Base-by-base conservation (phyloP, 768 basidiomycete species). In the Lactarius trivialis region DNA sequence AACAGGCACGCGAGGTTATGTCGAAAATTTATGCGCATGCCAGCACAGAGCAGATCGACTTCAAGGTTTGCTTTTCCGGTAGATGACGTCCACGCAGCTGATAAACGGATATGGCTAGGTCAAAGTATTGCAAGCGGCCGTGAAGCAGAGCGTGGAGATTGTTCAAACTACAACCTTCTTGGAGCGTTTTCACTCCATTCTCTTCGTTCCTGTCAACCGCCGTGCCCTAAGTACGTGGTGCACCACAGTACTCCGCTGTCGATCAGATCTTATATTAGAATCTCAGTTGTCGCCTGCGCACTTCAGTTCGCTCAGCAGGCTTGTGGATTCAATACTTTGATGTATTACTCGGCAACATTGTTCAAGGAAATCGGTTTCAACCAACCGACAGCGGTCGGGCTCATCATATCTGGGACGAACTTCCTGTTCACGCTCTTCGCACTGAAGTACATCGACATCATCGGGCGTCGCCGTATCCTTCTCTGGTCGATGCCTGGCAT, bases 301-400 rank as follows among this genome's bases (percentile, higher is more conserved):
- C 82, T 92, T 73, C 90, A 92, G 74, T 89, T 86, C 0, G 86
- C 85, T 73, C 91, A 93, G 70, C 91, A 92, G 70, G 78, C 92
- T 0, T 91, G 43, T 12, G 91, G 91, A 2, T 91, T 91, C 77
- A 91, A 92, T 68, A 43, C 59, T 58, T 56, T 68, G 50, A 71
- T 68, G 69, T 73, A 73, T 51, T 73, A 86, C 69, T 86, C 86
- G 24, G 86, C 89, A 4, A 89, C 89, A 0, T 78, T 92, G 14
- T 92, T 92, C 76, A 81, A 86, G 66, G 79, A 84, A 65, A 87
- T 92, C 54, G 91, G 91, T 0, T 92, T 92, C 74, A 76, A 88
- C 70, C 86, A 93, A 69, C 86, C 91, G 0, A 90, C 88, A 3
- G 88, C 88, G 0, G 88, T 91, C 32, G 89, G 89, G 0, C 80